These are phyloP conservation scores for Cucumis variabilis DNA, from an alignment of 331 rosid genomes.

Conservation along the genomic window DNA sequence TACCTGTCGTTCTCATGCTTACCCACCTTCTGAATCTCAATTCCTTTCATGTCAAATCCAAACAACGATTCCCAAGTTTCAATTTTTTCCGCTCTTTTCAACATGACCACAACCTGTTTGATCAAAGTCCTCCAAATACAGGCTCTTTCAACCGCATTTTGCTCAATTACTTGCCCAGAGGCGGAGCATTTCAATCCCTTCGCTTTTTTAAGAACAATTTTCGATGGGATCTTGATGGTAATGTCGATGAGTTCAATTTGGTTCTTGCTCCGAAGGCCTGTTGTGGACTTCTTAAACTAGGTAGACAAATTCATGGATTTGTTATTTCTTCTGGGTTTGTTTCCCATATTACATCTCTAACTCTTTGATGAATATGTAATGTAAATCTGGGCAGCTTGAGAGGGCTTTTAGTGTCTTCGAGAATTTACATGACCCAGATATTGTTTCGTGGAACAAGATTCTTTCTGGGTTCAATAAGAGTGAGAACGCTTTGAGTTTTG, in stretches of 20 bases:
- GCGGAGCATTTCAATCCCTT: slow-evolving; percentile 60
- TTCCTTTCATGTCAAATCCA: slow-evolving; percentile 24
- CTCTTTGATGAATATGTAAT: slow-evolving; percentile 90
- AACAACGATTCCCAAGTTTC: slow-evolving; percentile 24
- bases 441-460: slow-evolving; percentile 90
- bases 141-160: slow-evolving; percentile 55
- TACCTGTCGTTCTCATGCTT: slow-evolving; percentile 44
- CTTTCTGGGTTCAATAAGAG: slow-evolving; percentile 76
- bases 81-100: slow-evolving; percentile 39
- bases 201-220: slow-evolving; percentile 50
- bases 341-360: slow-evolving; percentile 54
- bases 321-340: slow-evolving; percentile 57
- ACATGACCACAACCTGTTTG: slow-evolving; percentile 56
- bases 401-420: slow-evolving; percentile 61
- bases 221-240: slow-evolving; percentile 39
- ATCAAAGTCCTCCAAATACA: slow-evolving; percentile 49
- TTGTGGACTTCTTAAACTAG: slow-evolving; percentile 54
- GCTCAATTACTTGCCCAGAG: slow-evolving; percentile 50
- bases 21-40: slow-evolving; percentile 51
- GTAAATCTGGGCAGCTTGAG: slow-evolving; percentile 57
- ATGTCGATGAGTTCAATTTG: slow-evolving; percentile 56
- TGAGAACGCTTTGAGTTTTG: slow-evolving; percentile 67
- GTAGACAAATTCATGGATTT: slow-evolving; percentile 70
- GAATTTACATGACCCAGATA: slow-evolving; percentile 56
- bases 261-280: slow-evolving; percentile 85